phyloP scores from a whole-genome alignment of 1,139 yeast genomes.

The Yamadazyma oceani region DNA sequence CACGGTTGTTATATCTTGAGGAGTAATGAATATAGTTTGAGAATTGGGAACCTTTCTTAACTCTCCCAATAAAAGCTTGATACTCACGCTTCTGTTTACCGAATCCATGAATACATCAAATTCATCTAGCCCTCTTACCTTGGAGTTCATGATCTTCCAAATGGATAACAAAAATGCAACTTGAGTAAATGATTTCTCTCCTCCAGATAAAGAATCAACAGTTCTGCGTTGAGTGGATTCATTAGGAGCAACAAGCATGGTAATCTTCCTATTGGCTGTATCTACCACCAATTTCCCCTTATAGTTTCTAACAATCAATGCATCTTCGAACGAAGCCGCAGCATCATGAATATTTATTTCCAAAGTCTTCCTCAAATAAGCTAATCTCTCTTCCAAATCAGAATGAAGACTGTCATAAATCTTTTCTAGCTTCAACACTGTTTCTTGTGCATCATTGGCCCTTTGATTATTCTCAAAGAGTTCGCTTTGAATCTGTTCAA shows the following conservation, averaged over 20 bases:
- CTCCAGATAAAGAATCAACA: slow-evolving; percentile 89
- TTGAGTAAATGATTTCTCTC: slow-evolving; percentile 94
- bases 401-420: slow-evolving; percentile 26
- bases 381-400: slow-evolving; percentile 49
- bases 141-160: slow-evolving; percentile 90
- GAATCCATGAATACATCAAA: slow-evolving; percentile 99
- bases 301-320: slow-evolving; percentile 69
- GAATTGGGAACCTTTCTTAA: slow-evolving; percentile 61
- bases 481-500: slow-evolving; percentile 40
- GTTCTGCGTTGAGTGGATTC: slow-evolving; percentile 60
- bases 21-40: slow-evolving; percentile 92
- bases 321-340: slow-evolving; percentile 50
- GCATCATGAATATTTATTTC: slow-evolving; percentile 34
- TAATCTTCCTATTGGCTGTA: slow-evolving; percentile 48
- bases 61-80: slow-evolving; percentile 70
- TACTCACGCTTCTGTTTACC: slow-evolving; percentile 79
- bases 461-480: slow-evolving; percentile 23
- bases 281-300: slow-evolving; percentile 71
- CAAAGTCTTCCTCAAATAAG: slow-evolving; percentile 50
- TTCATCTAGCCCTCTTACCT: slow-evolving; percentile 89
- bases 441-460: slow-evolving; percentile 31
- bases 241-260: slow-evolving; percentile 61
- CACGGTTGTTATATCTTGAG: slow-evolving; percentile 83
- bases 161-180: slow-evolving; percentile 83
- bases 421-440: slow-evolving; percentile 22